These are phyloP conservation scores for Pestalotiopsis sp. DNA, from an alignment of 2,329 filamentous ascomycete genomes.

Conservation along the genomic window DNA sequence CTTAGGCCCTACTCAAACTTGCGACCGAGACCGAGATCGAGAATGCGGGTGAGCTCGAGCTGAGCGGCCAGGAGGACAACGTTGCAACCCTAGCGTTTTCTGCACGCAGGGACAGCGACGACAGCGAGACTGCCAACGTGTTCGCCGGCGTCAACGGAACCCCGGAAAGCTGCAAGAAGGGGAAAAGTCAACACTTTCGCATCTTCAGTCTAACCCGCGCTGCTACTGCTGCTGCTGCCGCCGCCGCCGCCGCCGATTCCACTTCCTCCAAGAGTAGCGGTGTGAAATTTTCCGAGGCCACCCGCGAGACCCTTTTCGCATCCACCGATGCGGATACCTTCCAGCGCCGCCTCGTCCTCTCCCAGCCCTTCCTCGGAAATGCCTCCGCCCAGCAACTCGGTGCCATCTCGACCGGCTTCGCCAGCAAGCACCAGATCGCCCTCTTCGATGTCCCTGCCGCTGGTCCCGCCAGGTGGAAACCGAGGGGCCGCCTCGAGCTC, in stretches of 20 bases:
- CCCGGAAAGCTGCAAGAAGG: constrained; percentile 69
- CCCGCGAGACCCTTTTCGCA: constrained; percentile 56
- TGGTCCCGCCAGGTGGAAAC: constrained; percentile 52
- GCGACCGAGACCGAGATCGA: constrained; percentile 65
- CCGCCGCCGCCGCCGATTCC: neutral
- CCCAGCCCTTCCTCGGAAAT: constrained; percentile 47
- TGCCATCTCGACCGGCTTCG: constrained; percentile 77
- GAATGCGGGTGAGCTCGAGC: constrained; percentile 71
- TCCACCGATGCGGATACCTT: constrained; percentile 57
- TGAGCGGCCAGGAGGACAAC: constrained; percentile 85
- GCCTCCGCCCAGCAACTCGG: constrained; percentile 59
- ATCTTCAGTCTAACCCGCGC: constrained; percentile 64
- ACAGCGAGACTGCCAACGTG: constrained; percentile 56
- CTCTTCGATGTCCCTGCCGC: constrained; percentile 72
- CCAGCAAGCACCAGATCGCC: constrained; percentile 76
- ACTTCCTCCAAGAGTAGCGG: constrained; percentile 37
- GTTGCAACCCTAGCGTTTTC: constrained; percentile 76
- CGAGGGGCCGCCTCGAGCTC: constrained; percentile 53
- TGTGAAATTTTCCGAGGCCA: constrained; percentile 51
- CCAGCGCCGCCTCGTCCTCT: constrained; percentile 61
- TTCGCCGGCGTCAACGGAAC: constrained; percentile 87
- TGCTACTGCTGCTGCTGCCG: neutral
- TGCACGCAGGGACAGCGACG: constrained; percentile 62
- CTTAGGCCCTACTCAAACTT: constrained; percentile 74
- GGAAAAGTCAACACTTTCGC: constrained; percentile 83